Base-by-base conservation (phyloP, 805 yeast genomes). In the Saccharomycopsis babjevae region DNA sequence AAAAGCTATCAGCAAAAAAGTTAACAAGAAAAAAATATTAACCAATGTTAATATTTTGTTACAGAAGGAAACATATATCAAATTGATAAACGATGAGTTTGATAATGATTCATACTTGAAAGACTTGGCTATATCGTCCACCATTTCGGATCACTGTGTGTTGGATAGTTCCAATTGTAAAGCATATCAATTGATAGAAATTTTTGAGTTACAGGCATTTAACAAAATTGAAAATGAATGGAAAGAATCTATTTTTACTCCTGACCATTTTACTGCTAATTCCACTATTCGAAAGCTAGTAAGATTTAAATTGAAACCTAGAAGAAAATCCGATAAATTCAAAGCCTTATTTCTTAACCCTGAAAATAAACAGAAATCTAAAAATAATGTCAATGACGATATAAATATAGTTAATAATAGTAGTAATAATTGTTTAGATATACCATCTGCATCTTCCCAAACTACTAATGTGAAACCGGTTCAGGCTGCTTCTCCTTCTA, bases 201-300 rank as follows among this genome's bases (percentile, higher is more conserved):
- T 87, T 1, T 89, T 73, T 72, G 96, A 88, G 69, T 72, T 88
- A 40, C 94, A 88, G 65, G 73, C 73, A 63, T 75, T 80, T 65
- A 77, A 79, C 67, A 70, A 73, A 13, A 72, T 71, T 16, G 71
- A 78, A 1, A 82, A 79, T 56, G 80, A 79, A 60, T 88, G 96
- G 96, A 79, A 78, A 54, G 70, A 52, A 15, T 52, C 63, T 10
- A 52, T 64, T 1, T 64, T 57, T 54, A 50, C 66, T 25, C 42
- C 56, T 20, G 66, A 64, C 43, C 57, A 57, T 40, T 64, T 64
- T 38, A 56, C 63, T 20, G 50, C 50, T 20, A 61, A 61, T 40
- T 64, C 63, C 1, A 61, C 57, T 30, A 59, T 60, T 36, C 57
- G 66, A 15, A 64, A 64, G 42, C 32, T n/a, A 36, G 50, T 18